Evolutionary conservation across 2,329 filamentous ascomycete species (phyloP).

Genomic region (Zymoseptoria pseudotritici): DNA sequence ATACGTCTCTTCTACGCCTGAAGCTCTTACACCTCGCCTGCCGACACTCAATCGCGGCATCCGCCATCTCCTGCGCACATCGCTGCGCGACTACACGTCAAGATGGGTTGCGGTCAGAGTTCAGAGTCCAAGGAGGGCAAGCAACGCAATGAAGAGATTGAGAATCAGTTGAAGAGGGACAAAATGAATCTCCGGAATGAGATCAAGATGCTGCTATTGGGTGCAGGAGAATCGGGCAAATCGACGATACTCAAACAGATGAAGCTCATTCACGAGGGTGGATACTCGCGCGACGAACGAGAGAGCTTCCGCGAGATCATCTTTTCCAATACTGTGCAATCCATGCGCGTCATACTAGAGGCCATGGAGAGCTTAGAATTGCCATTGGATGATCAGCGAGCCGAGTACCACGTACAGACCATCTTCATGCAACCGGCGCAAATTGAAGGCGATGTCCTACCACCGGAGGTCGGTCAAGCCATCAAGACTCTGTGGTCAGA

Average conservation of each 20-base stretch:
- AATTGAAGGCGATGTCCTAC: constrained; percentile 89
- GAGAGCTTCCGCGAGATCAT: constrained; percentile 67
- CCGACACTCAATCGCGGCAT: neutral
- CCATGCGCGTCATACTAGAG: constrained; percentile 63
- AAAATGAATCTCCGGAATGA: constrained; percentile 99
- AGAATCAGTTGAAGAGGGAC: constrained; percentile 97
- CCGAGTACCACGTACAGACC: constrained; percentile 96
- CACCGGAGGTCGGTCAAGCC: constrained; percentile 87
- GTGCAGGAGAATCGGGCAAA: constrained; percentile 96
- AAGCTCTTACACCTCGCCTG: neutral
- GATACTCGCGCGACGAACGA: constrained; percentile 84
- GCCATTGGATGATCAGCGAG: constrained; percentile 80
- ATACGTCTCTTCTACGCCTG: neutral
- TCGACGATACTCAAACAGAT: constrained; percentile 94
- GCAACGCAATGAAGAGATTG: constrained; percentile 99
- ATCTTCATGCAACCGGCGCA: constrained; percentile 98
- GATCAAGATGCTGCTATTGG: constrained; percentile 99
- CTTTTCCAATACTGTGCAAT: constrained; percentile 64
- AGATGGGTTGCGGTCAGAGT: constrained; percentile 99
- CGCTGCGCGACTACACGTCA: constrained; percentile 41
- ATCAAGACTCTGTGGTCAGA: constrained; percentile 93
- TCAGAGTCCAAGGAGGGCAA: constrained; percentile 99
- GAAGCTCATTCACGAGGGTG: constrained; percentile 99
- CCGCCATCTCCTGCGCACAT: constrained; percentile 5
- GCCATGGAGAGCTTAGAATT: constrained; percentile 65